phyloP scores from a whole-genome alignment of 2,329 filamentous ascomycete species.

The Neocatenulostroma microsporum region DNA sequence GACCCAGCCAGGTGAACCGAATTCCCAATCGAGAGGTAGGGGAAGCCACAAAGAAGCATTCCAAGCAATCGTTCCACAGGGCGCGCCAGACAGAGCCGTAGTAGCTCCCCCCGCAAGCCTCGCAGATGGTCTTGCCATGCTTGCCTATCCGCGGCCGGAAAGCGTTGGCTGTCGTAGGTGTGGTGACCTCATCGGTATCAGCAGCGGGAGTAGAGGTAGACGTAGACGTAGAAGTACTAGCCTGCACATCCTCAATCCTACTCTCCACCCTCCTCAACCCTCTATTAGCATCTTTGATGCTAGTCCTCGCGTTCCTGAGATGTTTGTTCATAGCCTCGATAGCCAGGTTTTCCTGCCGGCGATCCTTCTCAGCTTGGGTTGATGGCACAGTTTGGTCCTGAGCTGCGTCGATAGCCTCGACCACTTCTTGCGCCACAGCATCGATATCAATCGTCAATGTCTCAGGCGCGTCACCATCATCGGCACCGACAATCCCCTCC shows the following conservation, averaged over 20 bases:
- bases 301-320: slow-evolving; percentile 33
- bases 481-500: slow-evolving; percentile 36
- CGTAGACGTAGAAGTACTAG: neutral
- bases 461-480: slow-evolving; percentile 17
- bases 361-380: slow-evolving; percentile 36
- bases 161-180: too few species aligned
- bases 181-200: too few species aligned
- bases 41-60: too few species aligned
- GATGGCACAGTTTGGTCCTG: too few species aligned
- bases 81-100: slow-evolving; percentile 19
- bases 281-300: slow-evolving; percentile 37
- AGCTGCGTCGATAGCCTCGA: slow-evolving; percentile 3
- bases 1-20: slow-evolving; percentile 34
- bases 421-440: slow-evolving; percentile 5
- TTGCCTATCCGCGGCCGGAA: too few species aligned
- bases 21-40: too few species aligned
- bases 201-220: too few species aligned
- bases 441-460: slow-evolving; percentile 16
- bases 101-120: slow-evolving; percentile 20
- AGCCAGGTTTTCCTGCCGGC: slow-evolving; percentile 35
- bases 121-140: slow-evolving; percentile 12
- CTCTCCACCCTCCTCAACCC: slow-evolving; percentile 37
- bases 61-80: slow-evolving; percentile 24
- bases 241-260: slow-evolving; percentile 28
- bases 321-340: slow-evolving; percentile 37